Evolutionary conservation across 2,329 filamentous ascomycete species (phyloP).

Genomic region (Colletotrichum chrysophilum): DNA sequence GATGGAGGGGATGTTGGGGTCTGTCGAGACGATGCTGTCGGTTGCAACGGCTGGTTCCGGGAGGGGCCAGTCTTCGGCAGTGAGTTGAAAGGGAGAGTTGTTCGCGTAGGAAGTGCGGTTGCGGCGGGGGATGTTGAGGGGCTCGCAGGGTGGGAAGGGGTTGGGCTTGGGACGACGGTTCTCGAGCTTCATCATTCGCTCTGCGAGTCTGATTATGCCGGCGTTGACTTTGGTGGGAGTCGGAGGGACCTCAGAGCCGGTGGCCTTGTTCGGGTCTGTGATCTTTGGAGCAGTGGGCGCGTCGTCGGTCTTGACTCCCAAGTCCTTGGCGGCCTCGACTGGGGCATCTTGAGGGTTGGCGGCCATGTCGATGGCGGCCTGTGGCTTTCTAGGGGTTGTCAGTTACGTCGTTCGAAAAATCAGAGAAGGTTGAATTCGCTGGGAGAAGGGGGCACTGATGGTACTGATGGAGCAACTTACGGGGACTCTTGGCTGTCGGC

Average conservation of each 20-base stretch:
- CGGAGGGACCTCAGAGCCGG: rapidly evolving
- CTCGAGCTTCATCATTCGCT: not conserved
- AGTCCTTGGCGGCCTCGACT: not conserved
- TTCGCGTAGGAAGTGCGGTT: not conserved
- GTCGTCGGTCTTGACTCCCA: not conserved
- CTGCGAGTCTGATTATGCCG: not conserved
- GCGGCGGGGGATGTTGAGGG: not conserved
- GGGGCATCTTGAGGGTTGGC: not conserved
- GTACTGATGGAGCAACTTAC: not conserved
- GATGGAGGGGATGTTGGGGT: not conserved
- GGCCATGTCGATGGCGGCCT: not conserved
- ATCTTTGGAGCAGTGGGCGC: not conserved
- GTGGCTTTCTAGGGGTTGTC: not conserved
- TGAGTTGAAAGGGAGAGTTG: not conserved
- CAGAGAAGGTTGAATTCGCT: not conserved
- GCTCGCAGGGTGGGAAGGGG: not conserved
- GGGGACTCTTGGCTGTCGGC: not conserved
- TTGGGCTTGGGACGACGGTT: not conserved
- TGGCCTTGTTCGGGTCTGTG: not conserved
- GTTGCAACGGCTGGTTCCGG: not conserved
- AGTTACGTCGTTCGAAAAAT: not conserved
- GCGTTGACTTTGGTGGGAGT: not conserved
- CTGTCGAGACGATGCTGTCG: not conserved
- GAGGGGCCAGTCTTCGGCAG: not conserved
- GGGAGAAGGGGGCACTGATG: no score